A percentile compares a stretch with the other conserved stretches of the same genome.
phyloP scores from a whole-genome alignment of 2,329 filamentous ascomycete genomes.

The Sclerotinia borealis region DNA sequence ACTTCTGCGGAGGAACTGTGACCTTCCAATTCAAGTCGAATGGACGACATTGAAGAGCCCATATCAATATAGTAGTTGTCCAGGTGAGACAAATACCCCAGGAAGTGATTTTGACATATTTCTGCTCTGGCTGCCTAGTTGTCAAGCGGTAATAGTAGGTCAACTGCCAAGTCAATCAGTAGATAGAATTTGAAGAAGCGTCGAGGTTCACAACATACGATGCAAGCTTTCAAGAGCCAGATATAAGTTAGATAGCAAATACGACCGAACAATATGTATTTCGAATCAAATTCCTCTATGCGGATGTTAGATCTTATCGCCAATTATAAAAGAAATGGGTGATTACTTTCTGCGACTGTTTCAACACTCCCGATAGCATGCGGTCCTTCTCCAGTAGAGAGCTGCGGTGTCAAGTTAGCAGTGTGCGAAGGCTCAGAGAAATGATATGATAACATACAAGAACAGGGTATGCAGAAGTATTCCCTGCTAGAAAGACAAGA shows the following conservation, averaged over 20 bases:
- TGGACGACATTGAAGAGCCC: background rate
- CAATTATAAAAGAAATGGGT: too few species aligned
- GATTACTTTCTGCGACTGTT: background rate
- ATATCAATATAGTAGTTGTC: background rate
- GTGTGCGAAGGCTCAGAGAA: background rate
- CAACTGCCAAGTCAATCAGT: constrained; percentile 13
- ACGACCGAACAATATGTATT: constrained; percentile 18
- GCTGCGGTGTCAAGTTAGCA: background rate
- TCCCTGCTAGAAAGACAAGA: background rate
- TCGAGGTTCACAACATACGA: constrained; percentile 12
- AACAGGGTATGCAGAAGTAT: background rate
- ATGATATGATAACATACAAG: background rate
- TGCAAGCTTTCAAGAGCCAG: constrained; percentile 26
- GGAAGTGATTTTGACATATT: background rate
- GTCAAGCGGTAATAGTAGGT: constrained; percentile 22
- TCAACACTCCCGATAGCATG: too few species aligned
- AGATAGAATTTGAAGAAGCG: background rate
- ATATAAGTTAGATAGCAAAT: constrained; percentile 21
- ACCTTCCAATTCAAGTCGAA: constrained; percentile 3
- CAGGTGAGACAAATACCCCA: background rate
- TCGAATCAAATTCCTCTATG: constrained; percentile 19
- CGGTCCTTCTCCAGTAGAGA: background rate
- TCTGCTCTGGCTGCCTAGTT: constrained; percentile 13
- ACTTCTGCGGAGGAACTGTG: background rate
- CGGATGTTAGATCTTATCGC: background rate